Conservation (phyloP, 805 yeast species). For the Candida qinlingensis region DNA sequence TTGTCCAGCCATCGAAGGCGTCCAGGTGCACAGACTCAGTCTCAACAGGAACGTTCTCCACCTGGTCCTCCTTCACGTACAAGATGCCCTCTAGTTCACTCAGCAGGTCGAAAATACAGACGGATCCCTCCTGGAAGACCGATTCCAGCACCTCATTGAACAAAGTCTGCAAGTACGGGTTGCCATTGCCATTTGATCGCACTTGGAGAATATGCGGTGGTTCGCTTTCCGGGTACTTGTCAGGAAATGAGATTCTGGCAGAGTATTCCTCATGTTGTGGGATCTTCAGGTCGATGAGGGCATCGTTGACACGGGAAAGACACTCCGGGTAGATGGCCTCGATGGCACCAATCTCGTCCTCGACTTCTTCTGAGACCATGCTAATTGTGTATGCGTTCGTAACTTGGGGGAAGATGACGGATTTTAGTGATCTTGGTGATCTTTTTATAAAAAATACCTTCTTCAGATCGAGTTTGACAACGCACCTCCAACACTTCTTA, state of each 20-base stretch:
- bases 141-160: conserved; percentile 49
- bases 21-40: conserved; percentile 26
- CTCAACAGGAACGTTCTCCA: neutral
- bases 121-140: conserved; percentile 55
- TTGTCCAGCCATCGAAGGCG: conserved; percentile 66
- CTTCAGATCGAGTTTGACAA: neutral
- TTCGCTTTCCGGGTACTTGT: conserved; percentile 55
- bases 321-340: conserved; percentile 82
- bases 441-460: neutral
- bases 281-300: conserved; percentile 39
- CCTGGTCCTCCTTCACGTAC: conserved; percentile 27
- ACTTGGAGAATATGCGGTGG: conserved; percentile 64
- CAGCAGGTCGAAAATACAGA: conserved; percentile 74
- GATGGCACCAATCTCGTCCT: conserved; percentile 75
- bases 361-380: conserved; percentile 41
- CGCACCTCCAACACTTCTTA: neutral
- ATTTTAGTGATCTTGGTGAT: too few relatives aligned
- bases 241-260: conserved; percentile 70
- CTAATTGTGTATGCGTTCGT: neutral
- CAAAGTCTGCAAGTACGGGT: conserved; percentile 41
- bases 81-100: conserved; percentile 58
- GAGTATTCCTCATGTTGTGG: conserved; percentile 60
- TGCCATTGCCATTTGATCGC: conserved; percentile 29
- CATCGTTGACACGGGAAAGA: conserved; percentile 31
- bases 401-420: neutral